A percentile compares a stretch with the other conserved stretches of the same genome.
phyloP scores from a whole-genome alignment of 2,329 filamentous ascomycete genomes.

The Monosporascus sp. region DNA sequence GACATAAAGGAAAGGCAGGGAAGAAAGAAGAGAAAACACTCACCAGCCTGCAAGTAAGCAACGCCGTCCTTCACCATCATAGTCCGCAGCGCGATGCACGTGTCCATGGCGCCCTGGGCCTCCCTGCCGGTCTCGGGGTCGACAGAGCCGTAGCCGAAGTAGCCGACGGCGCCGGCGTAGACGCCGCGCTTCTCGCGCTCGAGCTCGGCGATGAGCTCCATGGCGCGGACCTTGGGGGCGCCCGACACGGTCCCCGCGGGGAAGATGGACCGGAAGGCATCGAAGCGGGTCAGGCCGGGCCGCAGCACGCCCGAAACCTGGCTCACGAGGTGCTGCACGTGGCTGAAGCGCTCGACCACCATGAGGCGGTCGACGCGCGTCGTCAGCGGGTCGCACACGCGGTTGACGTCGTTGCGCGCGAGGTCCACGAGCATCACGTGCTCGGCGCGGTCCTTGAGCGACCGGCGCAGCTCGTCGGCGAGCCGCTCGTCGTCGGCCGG shows the following conservation, averaged over 20 bases:
- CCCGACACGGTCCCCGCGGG: constrained; percentile 94
- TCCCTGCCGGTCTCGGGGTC: constrained; percentile 54
- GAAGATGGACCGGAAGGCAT: constrained; percentile 94
- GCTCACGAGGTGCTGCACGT: constrained; percentile 94
- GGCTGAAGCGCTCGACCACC: constrained; percentile 90
- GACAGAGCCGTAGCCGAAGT: constrained; percentile 82
- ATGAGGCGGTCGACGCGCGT: constrained; percentile 91
- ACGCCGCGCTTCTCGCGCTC: constrained; percentile 92
- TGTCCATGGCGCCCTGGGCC: constrained; percentile 85
- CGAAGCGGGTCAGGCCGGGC: constrained; percentile 79
- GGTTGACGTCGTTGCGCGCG: constrained; percentile 93
- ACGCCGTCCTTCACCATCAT: constrained; percentile 92
- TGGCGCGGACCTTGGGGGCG: constrained; percentile 90
- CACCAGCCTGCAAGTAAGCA: constrained; percentile 80
- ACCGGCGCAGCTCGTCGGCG: constrained; percentile 69
- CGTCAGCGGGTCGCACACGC: constrained; percentile 84
- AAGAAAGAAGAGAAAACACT: constrained; percentile 17
- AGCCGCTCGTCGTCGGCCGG: constrained; percentile 75
- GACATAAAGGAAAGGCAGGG: not conserved
- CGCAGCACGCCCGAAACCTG: constrained; percentile 91
- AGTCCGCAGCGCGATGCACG: constrained; percentile 73
- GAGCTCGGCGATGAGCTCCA: constrained; percentile 94
- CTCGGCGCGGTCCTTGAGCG: constrained; percentile 86
- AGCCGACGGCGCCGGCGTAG: constrained; percentile 93
- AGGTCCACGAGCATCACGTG: constrained; percentile 98